These are phyloP conservation scores for Wickerhamomyces bovis DNA, from an alignment of 805 yeast species.

Conservation along the genomic window DNA sequence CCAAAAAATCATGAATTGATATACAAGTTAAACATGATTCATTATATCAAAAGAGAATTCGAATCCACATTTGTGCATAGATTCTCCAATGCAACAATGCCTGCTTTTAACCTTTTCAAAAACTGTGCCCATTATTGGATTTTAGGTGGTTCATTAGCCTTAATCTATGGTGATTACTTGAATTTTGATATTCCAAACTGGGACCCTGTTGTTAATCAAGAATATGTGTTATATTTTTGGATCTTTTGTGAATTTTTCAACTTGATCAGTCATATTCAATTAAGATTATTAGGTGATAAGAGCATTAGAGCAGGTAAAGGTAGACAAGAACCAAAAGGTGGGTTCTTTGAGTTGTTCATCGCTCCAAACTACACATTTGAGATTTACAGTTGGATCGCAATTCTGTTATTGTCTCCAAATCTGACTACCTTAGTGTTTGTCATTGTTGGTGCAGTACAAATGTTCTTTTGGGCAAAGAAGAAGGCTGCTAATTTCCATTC, in stretches of 20 bases:
- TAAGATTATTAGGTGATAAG: slow-evolving; percentile 43
- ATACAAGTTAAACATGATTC: slow-evolving; percentile 51
- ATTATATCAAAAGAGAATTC: slow-evolving; percentile 80
- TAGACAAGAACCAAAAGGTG: slow-evolving; percentile 57
- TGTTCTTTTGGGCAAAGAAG: slow-evolving; percentile 89
- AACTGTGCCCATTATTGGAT: slow-evolving; percentile 91
- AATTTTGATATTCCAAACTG: slow-evolving; percentile 53
- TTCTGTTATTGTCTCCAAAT: slow-evolving; percentile 69
- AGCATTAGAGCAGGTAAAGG: slow-evolving; percentile 28
- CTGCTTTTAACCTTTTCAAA: slow-evolving; percentile 77
- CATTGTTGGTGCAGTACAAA: slow-evolving; percentile 67
- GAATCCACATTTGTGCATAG: slow-evolving; percentile 83
- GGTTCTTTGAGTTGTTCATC: slow-evolving; percentile 74
- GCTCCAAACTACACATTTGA: slow-evolving; percentile 95
- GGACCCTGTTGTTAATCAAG: slow-evolving; percentile 37
- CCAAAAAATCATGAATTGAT: slow-evolving; percentile 25
- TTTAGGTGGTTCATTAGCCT: slow-evolving; percentile 61
- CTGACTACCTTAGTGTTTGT: slow-evolving; percentile 71
- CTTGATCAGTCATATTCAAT: slow-evolving; percentile 60
- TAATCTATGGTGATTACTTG: slow-evolving; percentile 52
- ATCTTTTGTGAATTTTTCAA: slow-evolving; percentile 64
- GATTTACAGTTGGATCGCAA: slow-evolving; percentile 64
- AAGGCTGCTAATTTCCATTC: slow-evolving; percentile 80
- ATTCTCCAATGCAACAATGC: slow-evolving; percentile 91
- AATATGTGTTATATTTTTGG: slow-evolving; percentile 16